Evolutionary conservation across 169 alveolate genomes (phyloP).

Genomic region (Eimeria necatrix): DNA sequence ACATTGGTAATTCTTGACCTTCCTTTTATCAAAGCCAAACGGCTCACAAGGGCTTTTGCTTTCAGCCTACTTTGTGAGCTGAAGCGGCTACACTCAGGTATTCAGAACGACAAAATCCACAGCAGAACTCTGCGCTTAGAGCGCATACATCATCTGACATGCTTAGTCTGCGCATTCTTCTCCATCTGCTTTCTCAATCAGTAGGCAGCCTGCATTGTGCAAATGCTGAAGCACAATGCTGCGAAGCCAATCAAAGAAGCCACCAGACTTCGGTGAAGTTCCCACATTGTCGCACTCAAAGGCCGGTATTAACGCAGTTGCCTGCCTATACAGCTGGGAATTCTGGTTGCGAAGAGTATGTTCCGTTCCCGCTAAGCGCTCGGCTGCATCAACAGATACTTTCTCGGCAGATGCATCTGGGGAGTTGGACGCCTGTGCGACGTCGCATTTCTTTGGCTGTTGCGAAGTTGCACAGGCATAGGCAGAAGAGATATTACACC

Average conservation of each 20-base stretch:
- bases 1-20: no score
- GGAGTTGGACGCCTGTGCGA: not conserved
- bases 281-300: not conserved
- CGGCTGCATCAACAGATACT: not conserved
- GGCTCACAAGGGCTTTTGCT: not conserved
- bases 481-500: not conserved
- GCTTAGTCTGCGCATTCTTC: not conserved
- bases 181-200: constrained; percentile 7
- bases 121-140: not conserved
- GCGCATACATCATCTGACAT: not conserved
- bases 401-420: not conserved
- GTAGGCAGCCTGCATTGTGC: not conserved
- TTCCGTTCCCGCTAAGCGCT: not conserved
- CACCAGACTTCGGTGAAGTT: not conserved
- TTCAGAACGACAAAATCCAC: not conserved
- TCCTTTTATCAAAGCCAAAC: not conserved
- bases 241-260: constrained; percentile 16
- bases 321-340: not conserved
- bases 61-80: not conserved
- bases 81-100: not conserved
- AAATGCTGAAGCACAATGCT: constrained; percentile 13
- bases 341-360: not conserved
- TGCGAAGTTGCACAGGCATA: not conserved
- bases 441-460: not conserved
- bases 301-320: not conserved